A percentile compares a stretch with the other conserved stretches of the same genome.
These are phyloP conservation scores for Linnemannia zychae DNA, from an alignment of 192 early-diverging fungal genomes.

Conservation along the genomic window DNA sequence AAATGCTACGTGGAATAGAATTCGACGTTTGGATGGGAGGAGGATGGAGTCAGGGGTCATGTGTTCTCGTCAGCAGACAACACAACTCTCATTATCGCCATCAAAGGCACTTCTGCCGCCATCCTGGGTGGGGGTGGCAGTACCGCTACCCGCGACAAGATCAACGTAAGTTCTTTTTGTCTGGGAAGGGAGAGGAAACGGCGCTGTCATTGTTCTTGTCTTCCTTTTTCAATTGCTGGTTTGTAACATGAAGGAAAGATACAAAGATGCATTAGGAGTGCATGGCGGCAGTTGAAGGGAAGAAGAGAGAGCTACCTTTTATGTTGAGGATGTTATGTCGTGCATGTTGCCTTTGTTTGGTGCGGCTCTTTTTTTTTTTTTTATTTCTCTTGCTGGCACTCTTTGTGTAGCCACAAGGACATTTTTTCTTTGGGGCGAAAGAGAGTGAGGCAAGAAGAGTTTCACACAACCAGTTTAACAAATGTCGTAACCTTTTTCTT, in stretches of 20 bases:
- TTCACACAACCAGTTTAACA: background rate
- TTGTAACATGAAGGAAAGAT: background rate
- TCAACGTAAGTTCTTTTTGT: conserved; percentile 64
- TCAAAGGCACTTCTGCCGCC: conserved; percentile 89
- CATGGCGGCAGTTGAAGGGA: background rate
- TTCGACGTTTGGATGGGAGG: conserved; percentile 79
- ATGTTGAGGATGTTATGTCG: background rate
- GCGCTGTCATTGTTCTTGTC: background rate
- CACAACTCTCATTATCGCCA: conserved; percentile 80
- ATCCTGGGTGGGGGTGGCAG: conserved; percentile 75
- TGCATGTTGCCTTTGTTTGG: background rate
- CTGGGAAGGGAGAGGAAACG: background rate
- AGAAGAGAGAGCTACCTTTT: background rate
- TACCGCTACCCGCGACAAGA: conserved; percentile 79
- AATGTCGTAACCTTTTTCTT: conserved; percentile 4
- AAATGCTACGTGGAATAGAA: conserved; percentile 64
- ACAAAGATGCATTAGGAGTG: background rate
- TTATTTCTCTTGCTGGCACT: background rate
- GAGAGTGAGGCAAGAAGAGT: background rate
- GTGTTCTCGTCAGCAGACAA: conserved; percentile 82
- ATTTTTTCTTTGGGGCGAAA: background rate
- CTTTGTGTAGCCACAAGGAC: background rate
- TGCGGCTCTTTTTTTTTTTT: background rate
- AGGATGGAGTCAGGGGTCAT: conserved; percentile 87
- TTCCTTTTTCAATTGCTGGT: background rate